Evolutionary conservation across 139 green algal genomes (phyloP).

Genomic region (Tetradesmus lagerheimii): DNA sequence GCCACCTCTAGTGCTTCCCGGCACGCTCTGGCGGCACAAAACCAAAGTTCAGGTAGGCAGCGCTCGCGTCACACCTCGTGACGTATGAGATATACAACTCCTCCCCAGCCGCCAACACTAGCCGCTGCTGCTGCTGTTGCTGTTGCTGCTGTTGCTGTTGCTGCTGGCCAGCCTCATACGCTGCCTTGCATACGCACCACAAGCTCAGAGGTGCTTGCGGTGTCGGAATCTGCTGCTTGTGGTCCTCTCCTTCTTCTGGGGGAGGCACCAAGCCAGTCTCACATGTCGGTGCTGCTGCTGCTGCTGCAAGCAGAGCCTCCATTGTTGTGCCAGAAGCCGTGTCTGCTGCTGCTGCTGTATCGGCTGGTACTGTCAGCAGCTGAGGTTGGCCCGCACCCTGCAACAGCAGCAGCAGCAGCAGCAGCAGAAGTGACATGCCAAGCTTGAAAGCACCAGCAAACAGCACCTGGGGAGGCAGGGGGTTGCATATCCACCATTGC

Average conservation of each 20-base stretch:
- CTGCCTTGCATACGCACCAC: neutral
- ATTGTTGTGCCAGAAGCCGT: neutral
- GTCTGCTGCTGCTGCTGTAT: slow-evolving; percentile 4
- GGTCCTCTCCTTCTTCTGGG: too few relatives aligned
- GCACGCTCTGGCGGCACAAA: slow-evolving; percentile 54
- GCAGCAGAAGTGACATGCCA: neutral
- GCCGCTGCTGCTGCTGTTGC: neutral
- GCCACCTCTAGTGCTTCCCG: neutral
- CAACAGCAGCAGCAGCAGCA: neutral
- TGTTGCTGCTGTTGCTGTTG: slow-evolving; percentile 11
- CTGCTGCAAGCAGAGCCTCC: neutral
- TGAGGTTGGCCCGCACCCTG: slow-evolving; percentile 6
- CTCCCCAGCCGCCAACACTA: slow-evolving; percentile 46
- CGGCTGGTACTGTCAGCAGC: neutral
- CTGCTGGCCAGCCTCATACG: neutral
- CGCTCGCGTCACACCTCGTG: neutral
- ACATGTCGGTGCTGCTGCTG: neutral
- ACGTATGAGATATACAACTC: slow-evolving; percentile 55
- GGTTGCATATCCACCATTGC: too few relatives aligned
- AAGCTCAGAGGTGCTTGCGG: neutral
- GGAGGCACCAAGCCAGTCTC: neutral
- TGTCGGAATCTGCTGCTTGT: too few relatives aligned
- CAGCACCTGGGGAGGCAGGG: too few relatives aligned
- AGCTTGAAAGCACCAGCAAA: too few relatives aligned
- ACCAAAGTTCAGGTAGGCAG: slow-evolving; percentile 50